phyloP scores from a whole-genome alignment of 2,329 filamentous ascomycete genomes.

The Blastomyces parvus region DNA sequence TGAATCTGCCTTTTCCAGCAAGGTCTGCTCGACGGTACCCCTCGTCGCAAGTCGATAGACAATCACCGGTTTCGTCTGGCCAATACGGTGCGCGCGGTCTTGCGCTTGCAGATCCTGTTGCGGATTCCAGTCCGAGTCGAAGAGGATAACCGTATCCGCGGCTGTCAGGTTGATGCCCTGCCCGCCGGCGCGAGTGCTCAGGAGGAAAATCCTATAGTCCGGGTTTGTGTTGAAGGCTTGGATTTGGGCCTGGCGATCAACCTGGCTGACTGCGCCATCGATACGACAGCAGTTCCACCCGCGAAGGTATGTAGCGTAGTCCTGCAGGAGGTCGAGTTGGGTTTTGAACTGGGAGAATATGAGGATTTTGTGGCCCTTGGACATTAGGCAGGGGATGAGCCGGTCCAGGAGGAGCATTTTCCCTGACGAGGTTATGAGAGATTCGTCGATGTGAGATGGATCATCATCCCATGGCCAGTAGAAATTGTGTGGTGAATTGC shows the following conservation, averaged over 20 bases:
- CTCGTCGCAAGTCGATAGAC: conserved; percentile 91
- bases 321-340: conserved; percentile 80
- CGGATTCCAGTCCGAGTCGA: conserved; percentile 91
- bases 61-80: conserved; percentile 82
- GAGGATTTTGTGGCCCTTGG: conserved; percentile 73
- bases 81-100: conserved; percentile 89
- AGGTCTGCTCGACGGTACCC: conserved; percentile 79
- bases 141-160: conserved; percentile 93
- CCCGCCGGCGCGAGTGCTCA: conserved; percentile 84
- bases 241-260: conserved; percentile 60
- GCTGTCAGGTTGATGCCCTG: conserved; percentile 99
- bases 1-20: conserved; percentile 78
- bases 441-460: conserved; percentile 59
- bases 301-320: conserved; percentile 71
- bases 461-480: conserved; percentile 72
- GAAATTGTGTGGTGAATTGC: conserved; percentile 92
- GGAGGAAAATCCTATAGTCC: conserved; percentile 65
- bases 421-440: conserved; percentile 74
- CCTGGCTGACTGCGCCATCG: conserved; percentile 74
- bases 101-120: conserved; percentile 96
- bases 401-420: conserved; percentile 94
- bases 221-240: conserved; percentile 60
- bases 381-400: conserved; percentile 65
- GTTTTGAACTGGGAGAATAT: conserved; percentile 97
- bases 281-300: conserved; percentile 79